A percentile compares a stretch with the other conserved stretches of the same genome.
These are phyloP conservation scores for Cladosporium sp. DNA, from an alignment of 2,329 filamentous ascomycete genomes.

Conservation along the genomic window DNA sequence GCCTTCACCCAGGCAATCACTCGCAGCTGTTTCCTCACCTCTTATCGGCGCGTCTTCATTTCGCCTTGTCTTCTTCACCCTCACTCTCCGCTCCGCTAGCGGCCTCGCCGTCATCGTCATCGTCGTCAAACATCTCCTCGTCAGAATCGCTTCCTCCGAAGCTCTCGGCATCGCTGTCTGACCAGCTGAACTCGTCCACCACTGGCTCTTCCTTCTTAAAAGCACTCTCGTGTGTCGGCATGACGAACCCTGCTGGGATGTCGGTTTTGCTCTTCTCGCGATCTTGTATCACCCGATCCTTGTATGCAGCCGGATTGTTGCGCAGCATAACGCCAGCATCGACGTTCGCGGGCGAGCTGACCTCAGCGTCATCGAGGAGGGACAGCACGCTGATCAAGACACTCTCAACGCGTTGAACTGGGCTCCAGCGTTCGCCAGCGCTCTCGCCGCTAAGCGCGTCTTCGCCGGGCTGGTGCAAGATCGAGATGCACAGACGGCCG, in stretches of 20 bases:
- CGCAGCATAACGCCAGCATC: slow-evolving; percentile 85
- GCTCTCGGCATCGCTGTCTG: slow-evolving; percentile 55
- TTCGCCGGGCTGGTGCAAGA: slow-evolving; percentile 86
- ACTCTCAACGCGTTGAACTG: slow-evolving; percentile 88
- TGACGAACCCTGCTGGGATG: slow-evolving; percentile 72
- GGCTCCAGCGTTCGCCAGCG: slow-evolving; percentile 90
- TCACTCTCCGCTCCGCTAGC: slow-evolving; percentile 52
- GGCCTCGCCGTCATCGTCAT: slow-evolving; percentile 52
- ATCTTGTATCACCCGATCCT: slow-evolving; percentile 62
- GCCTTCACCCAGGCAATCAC: neutral
- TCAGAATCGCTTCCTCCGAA: slow-evolving; percentile 69
- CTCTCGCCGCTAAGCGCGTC: slow-evolving; percentile 88
- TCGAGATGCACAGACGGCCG: slow-evolving; percentile 91
- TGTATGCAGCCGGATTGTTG: slow-evolving; percentile 66
- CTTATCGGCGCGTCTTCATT: slow-evolving; percentile 26
- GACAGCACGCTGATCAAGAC: slow-evolving; percentile 89
- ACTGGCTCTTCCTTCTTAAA: slow-evolving; percentile 53
- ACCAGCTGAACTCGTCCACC: slow-evolving; percentile 69
- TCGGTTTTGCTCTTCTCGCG: slow-evolving; percentile 72
- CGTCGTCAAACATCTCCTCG: slow-evolving; percentile 50
- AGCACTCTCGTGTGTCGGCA: slow-evolving; percentile 69
- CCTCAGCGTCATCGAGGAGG: slow-evolving; percentile 89
- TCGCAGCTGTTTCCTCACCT: neutral
- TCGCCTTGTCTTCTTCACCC: slow-evolving; percentile 54
- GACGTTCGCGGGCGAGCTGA: slow-evolving; percentile 89